Evolutionary conservation across 495 filamentous ascomycete genomes (phyloP), one percentile per base, ranked within the genome.

Genomic region (Delitschia confertaspora): DNA sequence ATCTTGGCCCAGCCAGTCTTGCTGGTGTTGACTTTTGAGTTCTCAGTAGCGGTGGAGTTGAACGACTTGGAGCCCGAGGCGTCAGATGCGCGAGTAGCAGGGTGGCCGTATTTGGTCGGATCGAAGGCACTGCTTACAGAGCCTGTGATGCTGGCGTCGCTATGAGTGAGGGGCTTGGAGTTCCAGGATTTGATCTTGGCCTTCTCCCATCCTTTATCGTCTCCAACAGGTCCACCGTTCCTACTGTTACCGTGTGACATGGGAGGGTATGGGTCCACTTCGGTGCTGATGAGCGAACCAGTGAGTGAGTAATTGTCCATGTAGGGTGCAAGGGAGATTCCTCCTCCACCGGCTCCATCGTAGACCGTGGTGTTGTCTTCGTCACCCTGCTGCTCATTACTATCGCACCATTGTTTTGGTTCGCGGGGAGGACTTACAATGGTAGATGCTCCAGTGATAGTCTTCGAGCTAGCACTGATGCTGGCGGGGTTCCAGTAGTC

Each of bases 61-160:
- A 31, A 19, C 13, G 11, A 26, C 18, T 25, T 3, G 10, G 26
- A 29, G 26, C 7, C 34, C 14, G 51, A 46, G 1, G 3, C n/a
- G n/a, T 4, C 27, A 25, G 23, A 22, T 18, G 39, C 10, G 20
- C 51, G 21, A 13, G n/a, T 21, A 2, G 6, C 8, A 26, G 46
- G 51, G 16, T 41, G 38, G 33, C 46, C 51, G 20, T 49, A 55
- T 22, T 27, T 35, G 27, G 22, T 55, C 4, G 51, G 35, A 23
- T 45, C 27, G 35, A 49, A 55, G 8, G 35, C 36, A 25, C 36
- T 6, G 18, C 13, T 11, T 7, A 22, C 27, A 2, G 41, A 40
- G 25, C 29, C 25, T 6, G 35, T 33, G 22, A 27, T 43, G 4
- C n/a, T 2, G 4, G 27, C 14, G 11, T 31, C 16, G 29, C 29